A percentile compares a stretch with the other conserved stretches of the same genome.
Conservation (phyloP, 208 protist species). For the Leishmania tropica region DNA sequence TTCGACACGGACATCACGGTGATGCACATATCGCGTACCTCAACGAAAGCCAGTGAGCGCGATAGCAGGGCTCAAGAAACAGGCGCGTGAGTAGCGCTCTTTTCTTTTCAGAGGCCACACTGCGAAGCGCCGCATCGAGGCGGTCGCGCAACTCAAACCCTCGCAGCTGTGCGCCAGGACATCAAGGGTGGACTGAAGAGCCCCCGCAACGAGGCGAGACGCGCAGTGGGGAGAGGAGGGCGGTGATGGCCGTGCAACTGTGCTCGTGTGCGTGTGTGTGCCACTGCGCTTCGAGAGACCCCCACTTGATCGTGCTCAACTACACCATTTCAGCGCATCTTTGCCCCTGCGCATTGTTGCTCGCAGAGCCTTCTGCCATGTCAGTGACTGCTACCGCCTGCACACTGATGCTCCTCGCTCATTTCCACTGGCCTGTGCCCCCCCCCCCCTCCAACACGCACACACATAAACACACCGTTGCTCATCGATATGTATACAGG, state of each 20-base stretch:
- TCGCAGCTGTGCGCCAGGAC: background rate
- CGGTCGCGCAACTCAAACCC: background rate
- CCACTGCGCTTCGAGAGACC: background rate
- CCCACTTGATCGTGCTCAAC: background rate
- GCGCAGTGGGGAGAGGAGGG: background rate
- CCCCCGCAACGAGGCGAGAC: background rate
- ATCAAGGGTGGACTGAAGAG: background rate
- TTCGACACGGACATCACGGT: background rate
- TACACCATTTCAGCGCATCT: background rate
- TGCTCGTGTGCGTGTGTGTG: background rate
- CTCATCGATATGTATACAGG: background rate
- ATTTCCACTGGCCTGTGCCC: background rate
- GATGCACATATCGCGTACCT: background rate
- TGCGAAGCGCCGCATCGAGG: background rate
- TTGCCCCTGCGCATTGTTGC: background rate
- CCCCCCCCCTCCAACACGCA: background rate
- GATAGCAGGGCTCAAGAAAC: background rate
- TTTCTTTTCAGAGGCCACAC: background rate
- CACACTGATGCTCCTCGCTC: background rate
- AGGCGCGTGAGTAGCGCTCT: background rate
- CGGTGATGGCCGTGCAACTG: too few species aligned
- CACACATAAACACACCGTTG: background rate
- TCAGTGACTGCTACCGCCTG: background rate
- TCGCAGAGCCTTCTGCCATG: background rate
- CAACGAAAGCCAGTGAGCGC: background rate